Conservation (phyloP, 2,329 filamentous ascomycete species). For the Scopulariopsis brevicaulis region DNA sequence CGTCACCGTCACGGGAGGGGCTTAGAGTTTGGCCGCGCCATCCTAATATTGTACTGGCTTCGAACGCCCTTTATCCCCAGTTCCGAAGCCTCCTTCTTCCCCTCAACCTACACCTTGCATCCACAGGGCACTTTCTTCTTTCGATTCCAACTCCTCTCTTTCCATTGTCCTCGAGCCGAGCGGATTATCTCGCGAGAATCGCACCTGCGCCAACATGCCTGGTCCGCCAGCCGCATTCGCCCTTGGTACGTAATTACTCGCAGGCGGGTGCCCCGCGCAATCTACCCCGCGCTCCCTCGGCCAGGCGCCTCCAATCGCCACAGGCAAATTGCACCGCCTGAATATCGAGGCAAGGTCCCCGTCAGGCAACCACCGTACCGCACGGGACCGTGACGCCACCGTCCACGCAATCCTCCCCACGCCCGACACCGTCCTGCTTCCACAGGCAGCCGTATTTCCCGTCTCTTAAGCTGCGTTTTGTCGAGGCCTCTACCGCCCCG, state of each 20-base stretch:
- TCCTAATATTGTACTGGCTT: background rate
- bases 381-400: slow-evolving; percentile 2
- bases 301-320: background rate
- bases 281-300: background rate
- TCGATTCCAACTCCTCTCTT: background rate
- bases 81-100: background rate
- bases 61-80: background rate
- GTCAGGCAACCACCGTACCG: slow-evolving; percentile 4
- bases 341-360: background rate
- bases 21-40: background rate
- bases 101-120: background rate
- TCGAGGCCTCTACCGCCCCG: background rate
- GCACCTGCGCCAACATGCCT: background rate
- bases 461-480: background rate
- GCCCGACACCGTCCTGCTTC: background rate
- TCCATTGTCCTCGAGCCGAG: background rate
- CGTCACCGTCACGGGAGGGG: background rate
- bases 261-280: background rate
- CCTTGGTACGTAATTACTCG: background rate
- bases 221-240: background rate
- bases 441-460: background rate
- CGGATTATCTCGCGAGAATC: background rate
- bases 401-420: slow-evolving; percentile 3
- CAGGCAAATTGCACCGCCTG: background rate
- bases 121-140: background rate